Percentiles rank a stretch among this genome's conserved stretches.
These are phyloP conservation scores for Phragmites australis DNA, from an alignment of 176 grass and related monocot genomes.

Conservation along the genomic window DNA sequence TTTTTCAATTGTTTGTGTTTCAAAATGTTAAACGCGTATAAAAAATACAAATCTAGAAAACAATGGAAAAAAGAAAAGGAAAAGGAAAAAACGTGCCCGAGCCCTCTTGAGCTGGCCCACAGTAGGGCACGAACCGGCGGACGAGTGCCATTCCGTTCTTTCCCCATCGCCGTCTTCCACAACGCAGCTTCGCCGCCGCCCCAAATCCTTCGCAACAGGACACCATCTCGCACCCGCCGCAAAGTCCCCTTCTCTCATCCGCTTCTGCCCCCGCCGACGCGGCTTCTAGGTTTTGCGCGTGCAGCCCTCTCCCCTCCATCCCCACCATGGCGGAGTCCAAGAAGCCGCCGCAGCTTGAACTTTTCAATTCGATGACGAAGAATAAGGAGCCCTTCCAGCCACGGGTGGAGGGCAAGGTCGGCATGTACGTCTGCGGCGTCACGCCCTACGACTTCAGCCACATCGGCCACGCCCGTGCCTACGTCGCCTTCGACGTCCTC, in stretches of 20 bases:
- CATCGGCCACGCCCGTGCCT: conserved; percentile 51
- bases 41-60: too few relatives aligned
- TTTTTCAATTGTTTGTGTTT: too few relatives aligned
- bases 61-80: too few relatives aligned
- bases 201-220: too few relatives aligned
- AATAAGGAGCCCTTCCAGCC: conserved; percentile 45
- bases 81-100: too few relatives aligned
- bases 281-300: background rate
- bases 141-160: too few relatives aligned
- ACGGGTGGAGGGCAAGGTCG: conserved; percentile 43
- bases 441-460: conserved; percentile 54
- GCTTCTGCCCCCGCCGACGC: background rate
- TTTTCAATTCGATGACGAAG: conserved; percentile 37
- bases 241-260: background rate
- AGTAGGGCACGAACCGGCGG: too few relatives aligned
- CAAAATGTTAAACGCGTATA: too few relatives aligned
- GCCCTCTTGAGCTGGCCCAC: too few relatives aligned
- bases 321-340: background rate
- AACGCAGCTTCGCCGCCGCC: too few relatives aligned
- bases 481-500: conserved; percentile 52
- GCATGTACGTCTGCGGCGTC: conserved; percentile 60
- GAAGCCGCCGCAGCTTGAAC: background rate
- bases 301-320: background rate
- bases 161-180: too few relatives aligned
- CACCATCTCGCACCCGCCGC: too few relatives aligned